Evolutionary conservation across 176 grass and related monocot species (phyloP).

Genomic region (Oryza brachyantha): DNA sequence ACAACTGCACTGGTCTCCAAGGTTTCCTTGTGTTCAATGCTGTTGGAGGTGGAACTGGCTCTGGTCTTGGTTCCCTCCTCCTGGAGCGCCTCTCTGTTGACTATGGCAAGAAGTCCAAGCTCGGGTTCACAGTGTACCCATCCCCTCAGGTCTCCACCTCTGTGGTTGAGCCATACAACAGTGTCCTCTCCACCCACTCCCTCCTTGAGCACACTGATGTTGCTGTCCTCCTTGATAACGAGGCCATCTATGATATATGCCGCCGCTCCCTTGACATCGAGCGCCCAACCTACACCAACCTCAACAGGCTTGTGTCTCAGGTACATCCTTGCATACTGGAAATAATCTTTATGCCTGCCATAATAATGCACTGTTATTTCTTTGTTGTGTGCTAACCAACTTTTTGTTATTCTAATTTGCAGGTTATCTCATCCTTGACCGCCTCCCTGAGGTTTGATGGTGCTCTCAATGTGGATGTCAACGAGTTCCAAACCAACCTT

Average conservation of each 20-base stretch:
- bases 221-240: slow-evolving; percentile 37
- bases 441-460: slow-evolving; percentile 60
- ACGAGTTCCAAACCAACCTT: slow-evolving; percentile 56
- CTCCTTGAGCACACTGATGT: slow-evolving; percentile 59
- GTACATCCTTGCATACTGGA: not conserved
- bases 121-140: slow-evolving; percentile 57
- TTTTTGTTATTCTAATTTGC: not conserved
- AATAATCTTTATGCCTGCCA: too few relatives aligned
- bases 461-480: slow-evolving; percentile 52
- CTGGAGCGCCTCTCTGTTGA: slow-evolving; percentile 55
- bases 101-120: slow-evolving; percentile 64
- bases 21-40: slow-evolving; percentile 59
- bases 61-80: slow-evolving; percentile 53
- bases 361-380: too few relatives aligned
- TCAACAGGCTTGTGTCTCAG: slow-evolving; percentile 62
- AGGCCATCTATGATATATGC: slow-evolving; percentile 60
- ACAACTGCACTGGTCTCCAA: slow-evolving; percentile 59
- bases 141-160: slow-evolving; percentile 66
- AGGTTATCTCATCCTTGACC: slow-evolving; percentile 56
- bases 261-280: slow-evolving; percentile 64
- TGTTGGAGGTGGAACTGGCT: slow-evolving; percentile 56
- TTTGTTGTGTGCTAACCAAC: not conserved
- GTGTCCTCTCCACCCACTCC: slow-evolving; percentile 58
- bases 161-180: slow-evolving; percentile 65
- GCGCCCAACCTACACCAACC: slow-evolving; percentile 61